phyloP scores from a whole-genome alignment of 371 early-diverging fungal species.

The Mortierella sp. region DNA sequence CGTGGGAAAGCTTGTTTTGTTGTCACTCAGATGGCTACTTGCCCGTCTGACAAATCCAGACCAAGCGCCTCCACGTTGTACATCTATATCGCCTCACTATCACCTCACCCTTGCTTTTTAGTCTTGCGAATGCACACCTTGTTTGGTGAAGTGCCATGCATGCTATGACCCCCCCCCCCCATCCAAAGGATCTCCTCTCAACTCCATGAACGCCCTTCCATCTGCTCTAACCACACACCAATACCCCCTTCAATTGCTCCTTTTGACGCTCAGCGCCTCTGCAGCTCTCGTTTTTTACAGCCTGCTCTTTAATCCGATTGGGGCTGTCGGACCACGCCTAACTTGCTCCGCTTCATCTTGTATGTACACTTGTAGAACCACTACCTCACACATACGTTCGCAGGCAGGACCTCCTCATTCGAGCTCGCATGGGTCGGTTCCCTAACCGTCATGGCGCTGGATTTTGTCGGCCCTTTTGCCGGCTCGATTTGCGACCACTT shows the following conservation, averaged over 20 bases:
- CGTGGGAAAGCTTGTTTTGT: constrained; percentile 23
- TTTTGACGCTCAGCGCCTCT: background rate
- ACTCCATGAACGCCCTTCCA: background rate
- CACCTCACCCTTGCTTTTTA: background rate
- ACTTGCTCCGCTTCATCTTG: background rate
- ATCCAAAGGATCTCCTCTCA: background rate
- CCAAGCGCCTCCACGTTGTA: background rate
- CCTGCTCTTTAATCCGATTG: constrained; percentile 11
- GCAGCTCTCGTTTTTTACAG: background rate
- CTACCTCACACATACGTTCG: constrained; percentile 38
- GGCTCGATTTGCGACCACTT: constrained; percentile 54
- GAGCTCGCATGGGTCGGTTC: constrained; percentile 65
- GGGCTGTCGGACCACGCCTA: background rate
- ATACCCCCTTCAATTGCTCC: background rate
- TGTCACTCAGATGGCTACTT: background rate
- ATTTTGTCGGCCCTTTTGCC: constrained; percentile 58
- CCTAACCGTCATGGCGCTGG: constrained; percentile 55
- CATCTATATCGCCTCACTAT: no score
- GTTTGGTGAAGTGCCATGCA: constrained; percentile 9
- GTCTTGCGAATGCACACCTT: constrained; percentile 11
- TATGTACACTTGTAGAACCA: constrained; percentile 16
- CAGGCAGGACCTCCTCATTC: constrained; percentile 55
- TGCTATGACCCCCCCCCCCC: background rate
- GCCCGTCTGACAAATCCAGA: background rate
- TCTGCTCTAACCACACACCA: background rate